These are phyloP conservation scores for Chaetomium tenue DNA, from an alignment of 495 filamentous ascomycete genomes.

Conservation along the genomic window DNA sequence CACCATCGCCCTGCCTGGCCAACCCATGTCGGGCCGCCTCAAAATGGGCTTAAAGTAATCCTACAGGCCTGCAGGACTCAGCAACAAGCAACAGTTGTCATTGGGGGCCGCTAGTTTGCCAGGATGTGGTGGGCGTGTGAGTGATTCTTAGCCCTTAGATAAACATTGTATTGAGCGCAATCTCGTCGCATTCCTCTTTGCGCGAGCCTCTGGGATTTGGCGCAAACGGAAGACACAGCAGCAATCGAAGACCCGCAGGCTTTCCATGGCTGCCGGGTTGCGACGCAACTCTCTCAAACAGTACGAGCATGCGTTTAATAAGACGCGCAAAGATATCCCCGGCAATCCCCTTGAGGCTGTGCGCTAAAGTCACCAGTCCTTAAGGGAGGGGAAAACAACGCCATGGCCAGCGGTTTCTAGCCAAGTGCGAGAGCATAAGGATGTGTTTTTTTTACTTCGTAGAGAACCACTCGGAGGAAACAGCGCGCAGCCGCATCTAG, in stretches of 20 bases:
- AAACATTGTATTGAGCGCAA: slow-evolving; percentile 10
- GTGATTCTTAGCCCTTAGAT: background rate
- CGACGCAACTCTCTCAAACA: background rate
- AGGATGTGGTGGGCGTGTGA: background rate
- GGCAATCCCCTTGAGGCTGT: background rate
- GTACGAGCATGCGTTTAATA: background rate
- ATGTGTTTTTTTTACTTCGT: background rate
- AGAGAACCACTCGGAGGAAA: too few species aligned
- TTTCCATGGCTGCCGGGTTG: background rate
- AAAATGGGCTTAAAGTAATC: slow-evolving; percentile 8
- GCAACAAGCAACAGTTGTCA: background rate
- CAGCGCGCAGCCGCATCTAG: too few species aligned
- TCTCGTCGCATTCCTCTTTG: slow-evolving; percentile 19
- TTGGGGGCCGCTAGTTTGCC: background rate
- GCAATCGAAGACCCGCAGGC: background rate
- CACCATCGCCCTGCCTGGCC: slow-evolving; percentile 16
- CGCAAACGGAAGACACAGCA: slow-evolving; percentile 1
- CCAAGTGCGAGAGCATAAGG: background rate
- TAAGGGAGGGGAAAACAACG: background rate
- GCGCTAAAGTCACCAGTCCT: background rate
- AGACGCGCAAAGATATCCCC: background rate
- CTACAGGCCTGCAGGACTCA: background rate
- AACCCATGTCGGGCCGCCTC: slow-evolving; percentile 9
- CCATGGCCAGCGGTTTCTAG: background rate
- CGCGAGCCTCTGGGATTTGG: background rate